A percentile compares a stretch with the other conserved stretches of the same genome.
These are phyloP conservation scores for Vaucheria bursata DNA, from an alignment of 352 stramenopile species.

Conservation along the genomic window DNA sequence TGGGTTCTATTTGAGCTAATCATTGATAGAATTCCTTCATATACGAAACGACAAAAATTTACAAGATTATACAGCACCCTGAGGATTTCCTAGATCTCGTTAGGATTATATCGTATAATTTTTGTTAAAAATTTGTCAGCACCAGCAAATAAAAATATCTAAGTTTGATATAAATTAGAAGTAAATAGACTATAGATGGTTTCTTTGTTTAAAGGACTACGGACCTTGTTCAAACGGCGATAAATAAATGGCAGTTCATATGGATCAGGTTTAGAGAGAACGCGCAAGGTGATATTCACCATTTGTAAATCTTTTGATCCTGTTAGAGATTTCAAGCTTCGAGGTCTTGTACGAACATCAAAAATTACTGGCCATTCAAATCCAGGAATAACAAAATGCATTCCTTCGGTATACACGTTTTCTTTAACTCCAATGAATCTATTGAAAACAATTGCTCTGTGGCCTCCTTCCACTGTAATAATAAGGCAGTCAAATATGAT, in stretches of 20 bases:
- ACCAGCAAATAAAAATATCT: no score
- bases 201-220: no score
- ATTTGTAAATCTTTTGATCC: constrained; percentile 94
- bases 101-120: no score
- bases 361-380: constrained; percentile 92
- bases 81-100: no score
- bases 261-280: constrained; percentile 89
- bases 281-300: constrained; percentile 97
- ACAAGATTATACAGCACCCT: no score
- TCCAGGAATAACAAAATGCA: constrained; percentile 74
- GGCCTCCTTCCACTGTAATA: constrained; percentile 43
- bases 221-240: constrained; percentile 81
- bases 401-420: constrained; percentile 37
- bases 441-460: constrained; percentile 49
- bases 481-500: background rate
- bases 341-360: constrained; percentile 78
- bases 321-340: constrained; percentile 70
- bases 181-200: no score
- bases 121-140: no score
- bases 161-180: no score
- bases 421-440: constrained; percentile 43
- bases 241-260: constrained; percentile 90
- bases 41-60: no score
- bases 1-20: no score
- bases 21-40: no score